A percentile compares a stretch with the other conserved stretches of the same genome.
phyloP scores from a whole-genome alignment of 2,329 filamentous ascomycete genomes.

The Sclerotinia trifoliorum region DNA sequence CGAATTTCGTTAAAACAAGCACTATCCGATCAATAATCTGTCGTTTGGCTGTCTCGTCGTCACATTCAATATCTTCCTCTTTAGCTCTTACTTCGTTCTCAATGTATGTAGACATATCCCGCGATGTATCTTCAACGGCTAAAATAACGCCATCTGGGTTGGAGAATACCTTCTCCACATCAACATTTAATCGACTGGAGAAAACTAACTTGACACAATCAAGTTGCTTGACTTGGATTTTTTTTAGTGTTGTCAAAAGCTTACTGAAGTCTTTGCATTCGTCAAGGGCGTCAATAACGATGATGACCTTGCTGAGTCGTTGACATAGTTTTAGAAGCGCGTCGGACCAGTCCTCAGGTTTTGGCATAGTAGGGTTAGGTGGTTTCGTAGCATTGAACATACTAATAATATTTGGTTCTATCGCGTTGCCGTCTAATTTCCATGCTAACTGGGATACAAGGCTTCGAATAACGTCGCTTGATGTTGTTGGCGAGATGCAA shows the following conservation, averaged over 20 bases:
- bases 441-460: slow-evolving; percentile 12
- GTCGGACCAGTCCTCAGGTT: neutral
- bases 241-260: neutral
- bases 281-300: slow-evolving; percentile 4
- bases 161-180: neutral
- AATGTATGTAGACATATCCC: neutral
- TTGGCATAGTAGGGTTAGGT: neutral
- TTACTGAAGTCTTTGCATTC: slow-evolving; percentile 1
- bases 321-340: slow-evolving; percentile 6
- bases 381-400: neutral
- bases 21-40: neutral
- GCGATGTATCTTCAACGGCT: neutral
- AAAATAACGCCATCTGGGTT: neutral
- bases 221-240: neutral
- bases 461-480: slow-evolving; percentile 1
- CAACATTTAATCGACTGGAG: neutral
- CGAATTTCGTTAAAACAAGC: neutral
- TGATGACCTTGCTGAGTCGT: neutral
- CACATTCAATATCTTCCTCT: slow-evolving; percentile 2
- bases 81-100: neutral
- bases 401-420: neutral
- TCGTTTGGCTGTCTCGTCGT: neutral
- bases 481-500: slow-evolving; percentile 14
- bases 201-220: neutral
- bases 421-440: neutral